Conservation (phyloP, 371 early-diverging fungal species). For the Rhizoclosmatium hyalinum region DNA sequence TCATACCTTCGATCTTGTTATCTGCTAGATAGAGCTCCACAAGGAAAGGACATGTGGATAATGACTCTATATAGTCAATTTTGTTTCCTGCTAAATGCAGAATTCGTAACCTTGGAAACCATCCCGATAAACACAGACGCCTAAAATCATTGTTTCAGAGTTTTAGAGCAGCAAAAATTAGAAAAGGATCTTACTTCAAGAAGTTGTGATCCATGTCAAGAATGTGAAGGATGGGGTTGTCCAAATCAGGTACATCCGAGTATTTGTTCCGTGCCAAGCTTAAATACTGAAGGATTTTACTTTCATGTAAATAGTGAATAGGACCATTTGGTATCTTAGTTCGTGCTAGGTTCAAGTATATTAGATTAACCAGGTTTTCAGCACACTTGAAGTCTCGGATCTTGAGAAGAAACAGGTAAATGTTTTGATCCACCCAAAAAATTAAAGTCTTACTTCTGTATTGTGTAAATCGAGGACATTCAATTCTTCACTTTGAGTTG, state of each 20-base stretch:
- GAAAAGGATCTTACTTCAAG: constrained; percentile 17
- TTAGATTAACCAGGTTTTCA: constrained; percentile 29
- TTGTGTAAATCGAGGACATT: constrained; percentile 27
- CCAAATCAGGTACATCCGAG: constrained; percentile 36
- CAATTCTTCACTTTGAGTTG: constrained; percentile 26
- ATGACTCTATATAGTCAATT: constrained; percentile 41
- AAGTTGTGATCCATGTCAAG: constrained; percentile 36
- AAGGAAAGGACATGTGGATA: constrained; percentile 44
- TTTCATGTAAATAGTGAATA: constrained; percentile 14
- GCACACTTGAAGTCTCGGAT: constrained; percentile 32
- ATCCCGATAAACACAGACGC: constrained; percentile 30
- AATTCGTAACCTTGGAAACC: constrained; percentile 39
- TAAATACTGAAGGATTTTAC: constrained; percentile 37
- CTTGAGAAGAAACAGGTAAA: not conserved
- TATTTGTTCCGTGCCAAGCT: constrained; percentile 35
- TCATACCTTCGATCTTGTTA: constrained; percentile 42
- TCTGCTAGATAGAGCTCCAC: constrained; percentile 37
- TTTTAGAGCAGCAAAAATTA: not conserved
- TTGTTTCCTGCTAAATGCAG: constrained; percentile 39
- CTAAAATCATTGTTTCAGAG: not conserved
- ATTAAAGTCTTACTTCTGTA: constrained; percentile 14
- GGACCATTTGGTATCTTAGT: constrained; percentile 27
- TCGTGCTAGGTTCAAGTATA: constrained; percentile 40
- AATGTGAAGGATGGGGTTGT: constrained; percentile 27
- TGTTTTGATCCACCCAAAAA: not conserved